A percentile compares a stretch with the other conserved stretches of the same genome.
These are phyloP conservation scores for Penicillium chermesinum DNA, from an alignment of 495 filamentous ascomycete genomes.

Conservation along the genomic window DNA sequence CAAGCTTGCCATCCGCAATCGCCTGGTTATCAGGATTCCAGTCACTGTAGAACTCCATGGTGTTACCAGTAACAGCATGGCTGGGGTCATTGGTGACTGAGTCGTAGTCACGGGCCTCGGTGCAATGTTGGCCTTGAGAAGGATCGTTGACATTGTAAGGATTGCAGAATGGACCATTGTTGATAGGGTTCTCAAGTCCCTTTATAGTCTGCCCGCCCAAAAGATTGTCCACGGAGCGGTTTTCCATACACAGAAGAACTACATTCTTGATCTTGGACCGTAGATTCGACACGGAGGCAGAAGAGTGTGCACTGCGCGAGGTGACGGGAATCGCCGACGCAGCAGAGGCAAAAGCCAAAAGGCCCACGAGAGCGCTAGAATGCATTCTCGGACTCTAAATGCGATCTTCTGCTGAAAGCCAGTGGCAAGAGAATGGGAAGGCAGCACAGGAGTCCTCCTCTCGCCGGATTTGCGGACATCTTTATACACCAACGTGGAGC, in stretches of 20 bases:
- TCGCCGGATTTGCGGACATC: too few species aligned
- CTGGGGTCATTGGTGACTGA: slow-evolving; percentile 45
- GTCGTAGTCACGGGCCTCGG: slow-evolving; percentile 38
- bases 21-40: slow-evolving; percentile 36
- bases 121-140: slow-evolving; percentile 33
- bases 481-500: not conserved
- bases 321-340: slow-evolving; percentile 25
- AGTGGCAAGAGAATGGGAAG: too few species aligned
- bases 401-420: too few species aligned
- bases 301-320: slow-evolving; percentile 11
- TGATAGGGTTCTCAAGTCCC: slow-evolving; percentile 40
- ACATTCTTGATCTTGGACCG: slow-evolving; percentile 45
- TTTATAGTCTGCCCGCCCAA: slow-evolving; percentile 35
- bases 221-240: slow-evolving; percentile 44
- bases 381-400: too few species aligned
- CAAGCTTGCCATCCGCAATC: slow-evolving; percentile 31
- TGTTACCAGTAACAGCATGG: slow-evolving; percentile 47
- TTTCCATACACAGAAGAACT: slow-evolving; percentile 42
- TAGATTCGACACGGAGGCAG: slow-evolving; percentile 25
- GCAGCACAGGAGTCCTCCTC: too few species aligned
- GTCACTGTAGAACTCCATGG: slow-evolving; percentile 46
- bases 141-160: slow-evolving; percentile 38
- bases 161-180: slow-evolving; percentile 42
- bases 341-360: slow-evolving; percentile 33
- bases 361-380: slow-evolving; percentile 27